Evolutionary conservation across 768 basidiomycete species (phyloP), one percentile per base, ranked within the genome.

Genomic region (Lactarius vividus): DNA sequence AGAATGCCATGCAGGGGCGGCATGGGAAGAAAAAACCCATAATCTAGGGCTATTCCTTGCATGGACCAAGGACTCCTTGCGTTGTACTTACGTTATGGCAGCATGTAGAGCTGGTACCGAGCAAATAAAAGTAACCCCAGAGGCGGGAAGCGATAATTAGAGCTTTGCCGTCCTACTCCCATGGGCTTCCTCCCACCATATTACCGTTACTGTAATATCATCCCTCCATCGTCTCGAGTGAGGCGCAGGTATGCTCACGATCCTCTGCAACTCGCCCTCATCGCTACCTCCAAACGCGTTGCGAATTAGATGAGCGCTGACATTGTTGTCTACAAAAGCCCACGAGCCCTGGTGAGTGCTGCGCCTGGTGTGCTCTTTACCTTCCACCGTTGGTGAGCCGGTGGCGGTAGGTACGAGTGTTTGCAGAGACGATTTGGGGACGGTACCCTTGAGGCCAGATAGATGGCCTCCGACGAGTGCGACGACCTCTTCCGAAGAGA

Each of bases 271-370:
- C 58, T 76, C 75, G 56, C 64, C 72, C 61, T 83, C 80, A 72
- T 95, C 84, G 2, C 84, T 90, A 35, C 94, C 93, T n/a, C 92
- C 92, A 65, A 95, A 86, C n/a, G 94, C 92, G 73, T 96, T 96
- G 67, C 94, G 82, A 64, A 96, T 92, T 20, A 96, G 78, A 75
- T 96, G 94, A 44, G 89, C 85, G 66, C 88, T 83, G 62, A 91
- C 72, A 71, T 94, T 91, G 20, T 87, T 86, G 72, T 95, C 92
- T 57, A 81, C 83, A 70, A 96, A 96, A 9, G 84, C 82, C 92
- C 92, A 94, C 11, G 81, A 79, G 16, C 85, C 85, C 26, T 80
- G 73, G 46, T 68, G 73, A 11, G 71, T 71, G 28, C 68, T 71
- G 60, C 75, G 74, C 57, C 70, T 75, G 59, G 57, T 68, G 73